phyloP scores from a whole-genome alignment of 192 early-diverging fungal genomes.

The Podila epicladia region DNA sequence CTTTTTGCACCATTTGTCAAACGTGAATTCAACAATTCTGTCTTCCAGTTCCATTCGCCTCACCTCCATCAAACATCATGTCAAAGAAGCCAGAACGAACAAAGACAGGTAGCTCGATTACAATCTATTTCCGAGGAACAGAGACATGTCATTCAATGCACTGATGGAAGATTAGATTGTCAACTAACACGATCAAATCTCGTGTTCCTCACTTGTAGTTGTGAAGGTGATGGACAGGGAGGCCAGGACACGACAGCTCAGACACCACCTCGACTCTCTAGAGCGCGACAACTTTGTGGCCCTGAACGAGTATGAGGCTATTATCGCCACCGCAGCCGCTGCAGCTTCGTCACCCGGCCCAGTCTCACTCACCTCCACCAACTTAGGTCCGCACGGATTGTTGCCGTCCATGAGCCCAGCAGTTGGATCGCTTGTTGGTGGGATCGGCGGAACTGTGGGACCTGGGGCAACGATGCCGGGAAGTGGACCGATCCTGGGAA shows the following conservation, averaged over 20 bases:
- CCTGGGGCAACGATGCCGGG: conserved; percentile 13
- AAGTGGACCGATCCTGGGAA: conserved; percentile 14
- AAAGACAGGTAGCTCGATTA: conserved; percentile 16
- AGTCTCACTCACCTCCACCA: conserved; percentile 40
- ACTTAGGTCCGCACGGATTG: conserved; percentile 32
- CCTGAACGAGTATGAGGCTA: conserved; percentile 59
- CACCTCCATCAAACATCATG: conserved; percentile 5
- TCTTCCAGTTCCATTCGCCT: background rate
- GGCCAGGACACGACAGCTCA: conserved; percentile 42
- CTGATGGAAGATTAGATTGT: too few relatives aligned
- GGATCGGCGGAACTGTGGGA: conserved; percentile 34
- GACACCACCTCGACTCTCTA: conserved; percentile 60
- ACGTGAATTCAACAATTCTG: too few relatives aligned
- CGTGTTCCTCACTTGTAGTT: background rate
- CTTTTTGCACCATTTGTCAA: background rate
- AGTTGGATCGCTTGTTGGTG: conserved; percentile 43
- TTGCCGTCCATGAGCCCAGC: conserved; percentile 28
- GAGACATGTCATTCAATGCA: too few relatives aligned
- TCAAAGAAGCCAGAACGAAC: conserved; percentile 43
- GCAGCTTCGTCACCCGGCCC: conserved; percentile 45
- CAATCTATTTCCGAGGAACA: too few relatives aligned
- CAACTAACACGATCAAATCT: too few relatives aligned
- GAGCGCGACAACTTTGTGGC: conserved; percentile 65
- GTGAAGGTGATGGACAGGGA: conserved; percentile 38
- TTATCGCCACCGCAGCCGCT: conserved; percentile 55